Percentiles rank a stretch among this genome's conserved stretches.
Evolutionary conservation across 2,329 filamentous ascomycete species (phyloP).

Genomic region (Zasmidium cellare): DNA sequence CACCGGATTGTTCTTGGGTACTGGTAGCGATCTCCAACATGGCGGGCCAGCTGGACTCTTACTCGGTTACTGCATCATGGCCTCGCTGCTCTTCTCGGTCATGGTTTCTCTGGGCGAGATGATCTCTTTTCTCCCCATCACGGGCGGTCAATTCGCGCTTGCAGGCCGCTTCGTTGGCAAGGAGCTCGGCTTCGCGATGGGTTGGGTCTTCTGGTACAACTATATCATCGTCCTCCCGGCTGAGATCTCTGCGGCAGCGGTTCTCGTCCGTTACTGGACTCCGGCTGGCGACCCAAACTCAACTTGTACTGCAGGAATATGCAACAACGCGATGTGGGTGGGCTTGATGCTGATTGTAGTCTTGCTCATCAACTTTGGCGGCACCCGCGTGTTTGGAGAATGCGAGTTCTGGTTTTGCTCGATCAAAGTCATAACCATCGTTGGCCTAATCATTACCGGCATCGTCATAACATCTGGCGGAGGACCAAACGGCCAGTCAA

Average conservation of each 20-base stretch:
- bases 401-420: conserved; percentile 19
- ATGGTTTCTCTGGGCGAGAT: conserved; percentile 68
- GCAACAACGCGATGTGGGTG: neutral
- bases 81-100: neutral
- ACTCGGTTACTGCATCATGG: conserved; percentile 42
- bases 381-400: conserved; percentile 23
- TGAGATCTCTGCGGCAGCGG: conserved; percentile 13
- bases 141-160: conserved; percentile 75
- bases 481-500: conserved; percentile 34
- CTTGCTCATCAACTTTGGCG: conserved; percentile 25
- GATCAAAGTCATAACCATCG: conserved; percentile 40
- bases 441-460: conserved; percentile 39
- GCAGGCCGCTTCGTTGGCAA: conserved; percentile 73
- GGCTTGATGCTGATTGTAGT: conserved; percentile 6
- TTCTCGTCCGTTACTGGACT: conserved; percentile 24
- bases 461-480: conserved; percentile 42
- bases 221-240: conserved; percentile 53
- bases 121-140: conserved; percentile 74
- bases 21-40: conserved; percentile 46
- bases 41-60: conserved; percentile 51
- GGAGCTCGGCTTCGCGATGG: conserved; percentile 73
- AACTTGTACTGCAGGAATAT: conserved; percentile 7
- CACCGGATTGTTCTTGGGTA: conserved; percentile 55
- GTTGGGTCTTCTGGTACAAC: conserved; percentile 80
- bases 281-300: conserved; percentile 58